Percentiles rank a stretch among this genome's conserved stretches.
Conservation (phyloP, 169 alveolate species). For the Cryptosporidium andersoni region DNA sequence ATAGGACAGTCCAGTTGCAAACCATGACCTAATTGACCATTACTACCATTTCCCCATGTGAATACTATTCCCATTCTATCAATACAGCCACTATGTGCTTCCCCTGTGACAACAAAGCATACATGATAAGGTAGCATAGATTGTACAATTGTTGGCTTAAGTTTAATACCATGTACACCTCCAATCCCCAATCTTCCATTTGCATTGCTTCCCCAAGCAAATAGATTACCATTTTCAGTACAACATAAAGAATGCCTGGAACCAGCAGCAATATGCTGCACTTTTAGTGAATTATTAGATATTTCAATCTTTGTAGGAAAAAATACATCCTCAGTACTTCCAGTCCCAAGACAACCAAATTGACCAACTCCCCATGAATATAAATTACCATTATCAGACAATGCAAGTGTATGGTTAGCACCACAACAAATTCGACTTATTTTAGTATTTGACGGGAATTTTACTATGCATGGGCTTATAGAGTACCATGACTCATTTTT, state of each 20-base stretch:
- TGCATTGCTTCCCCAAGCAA: slow-evolving; percentile 57
- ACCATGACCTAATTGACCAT: slow-evolving; percentile 84
- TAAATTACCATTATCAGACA: slow-evolving; percentile 16
- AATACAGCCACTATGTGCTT: slow-evolving; percentile 86
- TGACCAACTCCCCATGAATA: slow-evolving; percentile 57
- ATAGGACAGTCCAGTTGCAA: slow-evolving; percentile 20
- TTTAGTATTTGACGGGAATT: slow-evolving; percentile 36
- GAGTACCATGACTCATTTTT: slow-evolving; percentile 44
- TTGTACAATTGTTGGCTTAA: slow-evolving; percentile 8
- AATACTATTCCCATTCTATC: slow-evolving; percentile 82
- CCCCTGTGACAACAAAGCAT: slow-evolving; percentile 82
- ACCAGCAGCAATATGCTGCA: slow-evolving; percentile 54
- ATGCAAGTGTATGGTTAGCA: slow-evolving; percentile 40
- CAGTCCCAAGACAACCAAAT: slow-evolving; percentile 55
- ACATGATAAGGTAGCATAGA: slow-evolving; percentile 35
- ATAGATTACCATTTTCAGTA: slow-evolving; percentile 26
- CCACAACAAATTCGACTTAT: slow-evolving; percentile 60
- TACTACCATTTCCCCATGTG: slow-evolving; percentile 87
- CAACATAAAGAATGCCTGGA: slow-evolving; percentile 53
- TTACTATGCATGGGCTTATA: slow-evolving; percentile 33
- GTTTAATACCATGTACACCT: slow-evolving; percentile 36
- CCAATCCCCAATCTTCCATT: slow-evolving; percentile 49
- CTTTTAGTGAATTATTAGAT: slow-evolving; percentile 1
- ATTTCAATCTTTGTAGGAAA: slow-evolving; percentile 32
- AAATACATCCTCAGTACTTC: slow-evolving; percentile 25